Base-by-base conservation (phyloP, 495 filamentous ascomycete genomes). In the Parathielavia hyrcaniae region DNA sequence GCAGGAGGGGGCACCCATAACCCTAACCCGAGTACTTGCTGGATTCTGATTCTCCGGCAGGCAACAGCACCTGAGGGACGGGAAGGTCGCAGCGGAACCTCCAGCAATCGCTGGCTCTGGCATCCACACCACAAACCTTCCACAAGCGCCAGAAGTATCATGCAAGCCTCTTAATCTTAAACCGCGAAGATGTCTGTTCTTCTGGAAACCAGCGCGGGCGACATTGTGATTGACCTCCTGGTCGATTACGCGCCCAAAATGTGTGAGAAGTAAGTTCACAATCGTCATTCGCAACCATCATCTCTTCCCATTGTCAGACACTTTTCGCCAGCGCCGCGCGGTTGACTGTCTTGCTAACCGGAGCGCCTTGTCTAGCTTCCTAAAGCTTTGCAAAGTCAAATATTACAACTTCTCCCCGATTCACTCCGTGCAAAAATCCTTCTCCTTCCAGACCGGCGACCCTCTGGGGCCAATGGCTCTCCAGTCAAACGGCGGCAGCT, bases 341-440 rank as follows among this genome's bases (percentile, higher is more conserved):
- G 19, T 46, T 20, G 44, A 26, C 22, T 2, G 44, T 16, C 41
- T 59, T 59, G 79, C 82, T 86, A 79, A 87, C 55, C 65, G n/a
- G n/a, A 35, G 70, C 51, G 62, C 46, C 61, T 57, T 58, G 51
- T 70, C 41, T 78, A 96, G 90, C 80, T 96, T 97, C 73, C 77
- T 97, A 23, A 97, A 97, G 83, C 88, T 97, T 64, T 97, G 91
- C 82, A 96, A 96, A 70, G 76, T 89, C 72, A 97, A 95, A 77
- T 97, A 96, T 73, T 97, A 96, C 82, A 97, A 97, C 77, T 97
- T 91, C 69, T 85, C 90, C 32, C 91, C 91, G 38, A 74, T 96
- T 54, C 85, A 95, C 74, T 87, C 83, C 61, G 82, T 97, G 50
- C 91, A 96, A 69, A 89, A 88, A 64, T 83, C 88, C 69, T 96